These are phyloP conservation scores for Diaporthe destruens DNA, from an alignment of 2,329 filamentous ascomycete genomes.

Conservation along the genomic window DNA sequence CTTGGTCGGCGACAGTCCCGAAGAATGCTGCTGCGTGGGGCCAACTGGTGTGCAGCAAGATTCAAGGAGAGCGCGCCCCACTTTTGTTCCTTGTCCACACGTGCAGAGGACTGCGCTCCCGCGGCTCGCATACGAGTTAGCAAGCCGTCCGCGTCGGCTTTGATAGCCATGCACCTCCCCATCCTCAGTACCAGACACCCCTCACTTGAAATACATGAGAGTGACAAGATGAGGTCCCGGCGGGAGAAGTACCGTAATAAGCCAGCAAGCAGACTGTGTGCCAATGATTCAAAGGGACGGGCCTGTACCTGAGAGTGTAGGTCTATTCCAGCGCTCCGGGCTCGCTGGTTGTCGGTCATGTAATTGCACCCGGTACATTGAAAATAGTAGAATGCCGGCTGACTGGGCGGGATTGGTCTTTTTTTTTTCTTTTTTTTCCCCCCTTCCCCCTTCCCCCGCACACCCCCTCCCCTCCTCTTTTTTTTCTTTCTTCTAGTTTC, in stretches of 20 bases:
- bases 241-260: neutral
- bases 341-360: neutral
- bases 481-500: too few relatives aligned
- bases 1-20: neutral
- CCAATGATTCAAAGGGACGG: too few relatives aligned
- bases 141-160: neutral
- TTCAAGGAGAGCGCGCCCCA: neutral
- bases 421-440: neutral
- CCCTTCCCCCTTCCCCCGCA: neutral
- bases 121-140: conserved; percentile 20
- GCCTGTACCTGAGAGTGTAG: too few relatives aligned
- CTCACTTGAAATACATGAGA: conserved; percentile 14
- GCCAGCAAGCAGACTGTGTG: conserved; percentile 8
- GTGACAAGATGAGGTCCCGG: conserved; percentile 15
- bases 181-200: conserved; percentile 8
- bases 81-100: conserved; percentile 20
- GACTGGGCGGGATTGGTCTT: too few relatives aligned
- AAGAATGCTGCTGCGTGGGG: conserved; percentile 8
- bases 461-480: too few relatives aligned
- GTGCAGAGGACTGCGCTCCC: conserved; percentile 31
- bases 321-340: neutral
- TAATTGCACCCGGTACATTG: neutral
- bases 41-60: conserved; percentile 11
- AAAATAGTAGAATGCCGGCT: neutral
- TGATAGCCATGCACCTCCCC: conserved; percentile 19